Evolutionary conservation across 2,329 filamentous ascomycete genomes (phyloP), one percentile per base, ranked within the genome.

Genomic region (Arthrobotrys pseudoclavata): DNA sequence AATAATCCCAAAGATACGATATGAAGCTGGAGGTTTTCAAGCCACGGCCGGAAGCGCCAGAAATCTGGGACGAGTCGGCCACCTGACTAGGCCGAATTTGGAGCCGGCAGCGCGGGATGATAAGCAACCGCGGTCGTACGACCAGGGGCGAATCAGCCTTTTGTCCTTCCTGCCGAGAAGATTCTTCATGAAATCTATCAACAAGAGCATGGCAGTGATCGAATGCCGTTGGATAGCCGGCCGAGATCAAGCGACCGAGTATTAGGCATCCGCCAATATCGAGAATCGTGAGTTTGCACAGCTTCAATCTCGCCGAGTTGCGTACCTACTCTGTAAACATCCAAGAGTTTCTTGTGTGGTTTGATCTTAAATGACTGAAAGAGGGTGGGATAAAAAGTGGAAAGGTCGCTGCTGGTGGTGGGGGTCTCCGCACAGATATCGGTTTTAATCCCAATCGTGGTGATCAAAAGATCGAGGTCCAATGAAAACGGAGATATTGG

Each of bases 361-460:
- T 66, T 70, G 72, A 67, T 18, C 29, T 60, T 45, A 37, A 53
- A 45, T 31, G 60, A n/a, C 5, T 55, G 40, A 7, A 45, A 20
- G 57, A 57, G 72, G 60, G 72, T 66, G 50, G 71, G 66, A 69
- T 29, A 52, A 67, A 76, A 76, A 76, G 40, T 66, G 60, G 50
- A 61, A 70, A 66, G 60, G 66, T 76, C 72, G 72, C 63, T 69
- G 40, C 66, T 70, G 40, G 52, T 70, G 53, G 72, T 76, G 72
- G 72, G 72, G 72, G 72, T 76, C 71, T 76, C 66, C 60, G 72
- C 72, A 76, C 72, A 76, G 72, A 76, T 76, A 70, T 67, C 66
- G 61, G 64, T 69, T 76, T 76, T 53, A 62, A 69, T 63, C 48
- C 64, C 64, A 70, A 76, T 76, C 64, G 57, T 70, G 72, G 20